Base-by-base conservation (phyloP, 192 early-diverging fungal species). In the Coemansia sp. region DNA sequence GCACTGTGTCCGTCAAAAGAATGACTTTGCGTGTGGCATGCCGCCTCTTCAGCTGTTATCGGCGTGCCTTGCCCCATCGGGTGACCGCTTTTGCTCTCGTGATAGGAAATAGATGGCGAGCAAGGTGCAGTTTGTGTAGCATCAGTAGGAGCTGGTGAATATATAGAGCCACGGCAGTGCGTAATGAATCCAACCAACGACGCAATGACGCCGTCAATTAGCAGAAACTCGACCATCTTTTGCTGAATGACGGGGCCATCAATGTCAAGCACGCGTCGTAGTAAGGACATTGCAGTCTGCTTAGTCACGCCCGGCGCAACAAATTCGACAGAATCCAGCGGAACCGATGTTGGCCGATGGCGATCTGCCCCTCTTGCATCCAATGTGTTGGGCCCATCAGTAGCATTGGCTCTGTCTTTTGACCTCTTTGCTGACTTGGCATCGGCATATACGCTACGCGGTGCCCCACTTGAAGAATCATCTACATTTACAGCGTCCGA, bases 191-290 rank as follows among this genome's bases (percentile, higher is more conserved):
- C 80, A 47, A 78, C 71, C 7, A 83, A 69, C 49, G 80, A 77
- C 9, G 80, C 80, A 39, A 83, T 83, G 46, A 78, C 80, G 42
- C 80, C 80, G 55, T 83, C 80, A 43, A 83, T 77, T 13, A 83
- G 75, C 51, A 83, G 76, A 47, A 83, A 83, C 72, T 83, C 76
- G 39, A 83, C 76, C 80, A 83, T 83, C 68, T 83, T 83, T 45
- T 74, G 75, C 63, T 83, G 80, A 41, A 83, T 78, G n/a, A 72
- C 58, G 10, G 80, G 80, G 3, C 69, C 66, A 21, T 83, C 80
- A 63, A 83, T 83, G 63, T 83, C 80, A 18, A 83, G 76, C 63
- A 83, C 76, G 9, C 74, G 74, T 19, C 73, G 72, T 18, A 83
- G 72, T 13, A 83, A 68, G 18, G 74, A 77, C 68, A 71, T 74